These are phyloP conservation scores for Quercus lobata DNA, from an alignment of 331 rosid species.

Conservation along the genomic window DNA sequence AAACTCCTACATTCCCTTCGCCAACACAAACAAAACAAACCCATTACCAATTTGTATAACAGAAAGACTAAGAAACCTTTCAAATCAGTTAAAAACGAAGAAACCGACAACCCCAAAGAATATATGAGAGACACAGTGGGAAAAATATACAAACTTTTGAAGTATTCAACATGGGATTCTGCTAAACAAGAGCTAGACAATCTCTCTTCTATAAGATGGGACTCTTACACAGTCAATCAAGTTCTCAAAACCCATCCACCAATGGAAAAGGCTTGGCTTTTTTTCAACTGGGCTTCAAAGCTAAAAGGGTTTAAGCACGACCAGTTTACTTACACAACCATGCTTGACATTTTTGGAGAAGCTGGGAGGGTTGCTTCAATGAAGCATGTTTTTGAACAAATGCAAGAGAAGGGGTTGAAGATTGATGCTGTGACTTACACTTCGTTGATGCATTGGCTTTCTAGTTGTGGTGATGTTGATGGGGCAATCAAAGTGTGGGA, in stretches of 20 bases:
- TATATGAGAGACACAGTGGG: conserved; percentile 51
- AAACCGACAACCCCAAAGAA: conserved; percentile 4
- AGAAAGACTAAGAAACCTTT: background rate
- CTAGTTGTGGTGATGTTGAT: conserved; percentile 50
- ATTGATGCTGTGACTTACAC: conserved; percentile 74
- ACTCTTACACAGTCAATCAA: conserved; percentile 79
- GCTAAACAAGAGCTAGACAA: conserved; percentile 47
- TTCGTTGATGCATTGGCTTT: conserved; percentile 83
- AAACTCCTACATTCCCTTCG: conserved; percentile 22
- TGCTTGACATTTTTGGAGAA: conserved; percentile 87
- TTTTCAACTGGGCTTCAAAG: conserved; percentile 74
- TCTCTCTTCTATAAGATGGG: conserved; percentile 59
- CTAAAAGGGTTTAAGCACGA: conserved; percentile 69
- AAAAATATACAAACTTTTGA: conserved; percentile 45
- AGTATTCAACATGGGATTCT: conserved; percentile 68
- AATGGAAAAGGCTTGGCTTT: conserved; percentile 86
- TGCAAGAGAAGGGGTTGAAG: conserved; percentile 63
- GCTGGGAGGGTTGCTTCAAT: conserved; percentile 84
- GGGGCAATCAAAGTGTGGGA: conserved; percentile 70
- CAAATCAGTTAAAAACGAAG: conserved; percentile 11
- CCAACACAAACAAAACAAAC: conserved; percentile 25
- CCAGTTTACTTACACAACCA: conserved; percentile 77
- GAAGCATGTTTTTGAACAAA: conserved; percentile 61
- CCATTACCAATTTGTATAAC: conserved; percentile 8
- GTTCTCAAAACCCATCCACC: conserved; percentile 85